Evolutionary conservation across 2,329 filamentous ascomycete genomes (phyloP).

Genomic region (Hymenoscyphus linearis): DNA sequence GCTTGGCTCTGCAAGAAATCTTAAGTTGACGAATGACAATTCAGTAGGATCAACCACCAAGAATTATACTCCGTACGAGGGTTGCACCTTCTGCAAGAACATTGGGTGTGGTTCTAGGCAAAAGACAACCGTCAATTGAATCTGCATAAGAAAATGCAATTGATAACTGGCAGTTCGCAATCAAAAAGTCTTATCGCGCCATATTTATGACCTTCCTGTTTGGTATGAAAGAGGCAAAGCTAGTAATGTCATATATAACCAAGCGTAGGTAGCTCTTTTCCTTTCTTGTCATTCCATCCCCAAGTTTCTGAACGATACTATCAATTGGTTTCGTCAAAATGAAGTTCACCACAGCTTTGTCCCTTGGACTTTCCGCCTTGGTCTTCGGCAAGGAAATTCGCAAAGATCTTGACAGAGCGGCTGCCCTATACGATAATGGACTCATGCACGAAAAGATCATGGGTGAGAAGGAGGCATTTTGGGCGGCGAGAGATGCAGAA

Average conservation of each 20-base stretch:
- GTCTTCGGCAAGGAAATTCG: neutral
- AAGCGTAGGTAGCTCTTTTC: neutral
- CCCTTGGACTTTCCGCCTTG: neutral
- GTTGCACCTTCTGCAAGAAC: neutral
- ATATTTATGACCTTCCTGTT: neutral
- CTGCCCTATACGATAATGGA: neutral
- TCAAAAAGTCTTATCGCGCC: neutral
- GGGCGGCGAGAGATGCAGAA: neutral
- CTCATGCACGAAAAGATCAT: neutral
- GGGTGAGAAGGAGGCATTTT: neutral
- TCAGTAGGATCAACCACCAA: neutral
- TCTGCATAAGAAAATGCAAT: neutral
- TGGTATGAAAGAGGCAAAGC: neutral
- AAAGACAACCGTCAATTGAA: neutral
- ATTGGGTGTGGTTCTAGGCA: neutral
- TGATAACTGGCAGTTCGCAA: neutral
- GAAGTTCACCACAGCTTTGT: neutral
- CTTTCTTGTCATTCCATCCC: neutral
- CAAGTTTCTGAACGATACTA: neutral
- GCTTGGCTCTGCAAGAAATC: neutral
- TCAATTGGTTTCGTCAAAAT: neutral
- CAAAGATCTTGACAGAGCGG: neutral
- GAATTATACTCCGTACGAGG: neutral
- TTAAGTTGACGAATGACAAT: neutral
- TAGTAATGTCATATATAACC: neutral